These are phyloP conservation scores for Geosiphon pyriformis DNA, from an alignment of 192 early-diverging fungal species.

Conservation along the genomic window DNA sequence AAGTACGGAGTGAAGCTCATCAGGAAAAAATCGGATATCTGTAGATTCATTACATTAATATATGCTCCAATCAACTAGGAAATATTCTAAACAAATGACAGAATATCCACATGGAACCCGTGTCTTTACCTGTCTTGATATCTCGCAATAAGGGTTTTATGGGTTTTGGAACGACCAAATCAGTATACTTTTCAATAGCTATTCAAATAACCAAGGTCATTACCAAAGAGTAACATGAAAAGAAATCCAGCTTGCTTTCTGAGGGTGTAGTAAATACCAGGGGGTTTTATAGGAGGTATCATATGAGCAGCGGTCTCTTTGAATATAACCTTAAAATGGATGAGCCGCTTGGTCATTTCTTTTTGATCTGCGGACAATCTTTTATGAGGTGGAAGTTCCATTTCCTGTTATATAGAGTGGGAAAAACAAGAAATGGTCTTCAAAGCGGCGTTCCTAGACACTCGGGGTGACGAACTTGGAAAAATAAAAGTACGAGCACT, in stretches of 20 bases:
- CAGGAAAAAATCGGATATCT: conserved; percentile 33
- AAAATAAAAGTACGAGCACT: no score
- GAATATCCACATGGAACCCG: background rate
- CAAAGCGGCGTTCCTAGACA: no score
- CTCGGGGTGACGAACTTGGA: no score
- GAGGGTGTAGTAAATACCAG: no score
- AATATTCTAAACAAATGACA: background rate
- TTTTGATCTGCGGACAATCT: background rate
- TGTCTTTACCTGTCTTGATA: background rate
- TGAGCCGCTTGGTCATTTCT: background rate
- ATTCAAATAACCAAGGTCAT: no score
- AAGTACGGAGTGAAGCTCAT: conserved; percentile 30
- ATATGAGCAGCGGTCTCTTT: background rate
- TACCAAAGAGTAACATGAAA: no score
- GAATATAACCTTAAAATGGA: background rate
- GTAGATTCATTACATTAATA: no score
- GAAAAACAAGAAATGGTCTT: background rate
- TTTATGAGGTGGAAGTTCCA: background rate
- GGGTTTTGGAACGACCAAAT: background rate
- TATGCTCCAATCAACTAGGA: background rate
- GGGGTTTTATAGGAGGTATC: no score
- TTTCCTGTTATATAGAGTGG: background rate
- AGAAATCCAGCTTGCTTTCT: no score
- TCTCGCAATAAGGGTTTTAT: background rate
- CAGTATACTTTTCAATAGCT: background rate